phyloP scores from a whole-genome alignment of 2,329 filamentous ascomycete species.

The Aspergillus tamarii region DNA sequence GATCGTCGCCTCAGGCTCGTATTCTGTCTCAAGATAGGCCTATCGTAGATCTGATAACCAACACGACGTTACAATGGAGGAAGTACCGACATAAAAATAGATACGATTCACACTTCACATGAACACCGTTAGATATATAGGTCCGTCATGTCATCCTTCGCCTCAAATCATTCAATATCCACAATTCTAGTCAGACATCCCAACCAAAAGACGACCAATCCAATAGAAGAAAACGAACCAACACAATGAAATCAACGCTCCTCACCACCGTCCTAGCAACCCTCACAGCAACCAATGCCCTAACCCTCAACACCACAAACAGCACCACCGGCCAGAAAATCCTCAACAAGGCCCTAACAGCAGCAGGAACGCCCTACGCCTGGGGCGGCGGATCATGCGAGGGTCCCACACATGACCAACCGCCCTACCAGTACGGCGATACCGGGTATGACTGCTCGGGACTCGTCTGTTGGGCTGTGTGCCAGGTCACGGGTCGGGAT shows the following conservation, averaged over 20 bases:
- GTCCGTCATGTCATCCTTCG: neutral
- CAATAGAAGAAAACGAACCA: neutral
- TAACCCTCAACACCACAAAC: neutral
- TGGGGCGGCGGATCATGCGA: constrained; percentile 33
- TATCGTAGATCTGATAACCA: neutral
- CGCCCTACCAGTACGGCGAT: constrained; percentile 29
- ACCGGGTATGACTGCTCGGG: constrained; percentile 34
- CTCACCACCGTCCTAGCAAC: neutral
- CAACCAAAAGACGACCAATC: neutral
- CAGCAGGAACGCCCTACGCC: constrained; percentile 44
- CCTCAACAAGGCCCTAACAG: constrained; percentile 53
- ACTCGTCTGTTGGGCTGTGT: constrained; percentile 31
- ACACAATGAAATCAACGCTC: neutral
- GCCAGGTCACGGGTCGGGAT: constrained; percentile 23
- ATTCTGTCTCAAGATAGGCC: neutral
- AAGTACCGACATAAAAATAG: neutral
- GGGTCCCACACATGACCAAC: constrained; percentile 27
- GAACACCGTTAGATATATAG: neutral
- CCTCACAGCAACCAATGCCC: neutral
- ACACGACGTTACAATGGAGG: neutral
- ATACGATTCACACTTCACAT: neutral
- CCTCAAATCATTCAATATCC: neutral
- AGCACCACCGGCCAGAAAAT: constrained; percentile 31
- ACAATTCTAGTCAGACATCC: neutral
- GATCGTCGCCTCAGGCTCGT: neutral